phyloP scores from a whole-genome alignment of 2,329 filamentous ascomycete genomes.

The Talaromyces islandicus region DNA sequence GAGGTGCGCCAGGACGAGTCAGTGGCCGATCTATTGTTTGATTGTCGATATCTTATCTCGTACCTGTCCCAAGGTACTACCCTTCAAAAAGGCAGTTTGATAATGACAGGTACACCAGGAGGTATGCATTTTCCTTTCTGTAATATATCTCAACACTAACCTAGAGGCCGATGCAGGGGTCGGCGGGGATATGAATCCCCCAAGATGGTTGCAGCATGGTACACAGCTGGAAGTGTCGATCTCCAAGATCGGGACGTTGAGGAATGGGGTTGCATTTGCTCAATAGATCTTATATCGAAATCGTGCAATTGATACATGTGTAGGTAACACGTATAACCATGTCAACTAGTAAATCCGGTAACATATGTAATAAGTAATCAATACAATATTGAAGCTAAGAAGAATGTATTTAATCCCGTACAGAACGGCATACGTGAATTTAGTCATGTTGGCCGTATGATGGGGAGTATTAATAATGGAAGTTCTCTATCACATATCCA shows the following conservation, averaged over 20 bases:
- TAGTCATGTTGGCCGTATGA: not conserved
- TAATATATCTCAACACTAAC: not conserved
- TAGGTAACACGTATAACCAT: too few relatives aligned
- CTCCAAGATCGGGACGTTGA: slow-evolving; percentile 33
- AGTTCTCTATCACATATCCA: not conserved
- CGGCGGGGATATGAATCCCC: slow-evolving; percentile 39
- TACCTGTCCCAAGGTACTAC: slow-evolving; percentile 22
- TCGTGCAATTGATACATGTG: too few relatives aligned
- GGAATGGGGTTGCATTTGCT: slow-evolving; percentile 25
- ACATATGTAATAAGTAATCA: not conserved
- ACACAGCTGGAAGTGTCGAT: slow-evolving; percentile 34
- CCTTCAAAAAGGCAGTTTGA: slow-evolving; percentile 22
- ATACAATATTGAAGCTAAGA: not conserved
- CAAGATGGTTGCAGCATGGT: slow-evolving; percentile 30
- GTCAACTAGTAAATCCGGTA: not conserved
- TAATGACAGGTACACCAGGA: slow-evolving; percentile 24
- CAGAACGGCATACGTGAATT: too few relatives aligned
- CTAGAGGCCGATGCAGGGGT: slow-evolving; percentile 16
- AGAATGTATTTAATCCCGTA: not conserved
- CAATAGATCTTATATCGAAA: not conserved
- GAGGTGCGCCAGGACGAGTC: slow-evolving; percentile 11
- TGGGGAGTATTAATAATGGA: too few relatives aligned
- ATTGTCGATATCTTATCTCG: slow-evolving; percentile 29
- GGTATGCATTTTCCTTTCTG: slow-evolving; percentile 3
- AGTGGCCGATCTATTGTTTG: slow-evolving; percentile 43